Evolutionary conservation across 768 basidiomycete genomes (phyloP).

Genomic region (Kwoniella dejecticola): DNA sequence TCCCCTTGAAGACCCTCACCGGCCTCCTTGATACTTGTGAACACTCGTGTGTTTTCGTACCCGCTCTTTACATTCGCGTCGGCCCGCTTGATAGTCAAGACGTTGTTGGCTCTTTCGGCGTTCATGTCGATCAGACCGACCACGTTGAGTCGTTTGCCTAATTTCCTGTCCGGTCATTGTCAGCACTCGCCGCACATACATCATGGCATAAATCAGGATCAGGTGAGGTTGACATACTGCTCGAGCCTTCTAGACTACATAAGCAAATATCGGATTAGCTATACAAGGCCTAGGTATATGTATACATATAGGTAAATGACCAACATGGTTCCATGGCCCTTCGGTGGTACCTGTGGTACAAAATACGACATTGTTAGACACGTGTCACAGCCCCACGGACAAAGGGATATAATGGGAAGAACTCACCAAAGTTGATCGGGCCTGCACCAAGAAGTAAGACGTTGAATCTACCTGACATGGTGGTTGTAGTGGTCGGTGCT

Average conservation of each 20-base stretch:
- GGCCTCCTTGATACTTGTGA: conserved; percentile 28
- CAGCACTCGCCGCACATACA: no score
- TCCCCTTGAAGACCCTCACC: conserved; percentile 17
- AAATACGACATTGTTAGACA: no score
- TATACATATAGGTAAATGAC: neutral
- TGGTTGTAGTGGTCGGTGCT: no score
- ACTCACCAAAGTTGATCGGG: conserved; percentile 40
- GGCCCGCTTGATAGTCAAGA: conserved; percentile 72
- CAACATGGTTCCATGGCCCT: conserved; percentile 37
- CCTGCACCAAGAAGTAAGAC: conserved; percentile 43
- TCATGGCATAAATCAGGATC: no score
- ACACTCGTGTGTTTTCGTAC: conserved; percentile 69
- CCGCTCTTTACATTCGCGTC: conserved; percentile 85
- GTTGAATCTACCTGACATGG: conserved; percentile 26
- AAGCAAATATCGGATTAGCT: conserved; percentile 17
- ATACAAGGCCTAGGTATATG: neutral
- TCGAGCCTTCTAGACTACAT: conserved; percentile 36
- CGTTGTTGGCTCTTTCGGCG: conserved; percentile 73
- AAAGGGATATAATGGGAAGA: neutral
- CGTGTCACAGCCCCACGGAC: no score
- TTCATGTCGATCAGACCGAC: conserved; percentile 89
- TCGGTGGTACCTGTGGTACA: conserved; percentile 25
- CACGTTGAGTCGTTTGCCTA: conserved; percentile 90
- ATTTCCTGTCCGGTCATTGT: conserved; percentile 74
- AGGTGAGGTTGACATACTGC: conserved; percentile 12